Conservation (phyloP, 164 flowering plant species). For the Chimonanthus salicifolius region DNA sequence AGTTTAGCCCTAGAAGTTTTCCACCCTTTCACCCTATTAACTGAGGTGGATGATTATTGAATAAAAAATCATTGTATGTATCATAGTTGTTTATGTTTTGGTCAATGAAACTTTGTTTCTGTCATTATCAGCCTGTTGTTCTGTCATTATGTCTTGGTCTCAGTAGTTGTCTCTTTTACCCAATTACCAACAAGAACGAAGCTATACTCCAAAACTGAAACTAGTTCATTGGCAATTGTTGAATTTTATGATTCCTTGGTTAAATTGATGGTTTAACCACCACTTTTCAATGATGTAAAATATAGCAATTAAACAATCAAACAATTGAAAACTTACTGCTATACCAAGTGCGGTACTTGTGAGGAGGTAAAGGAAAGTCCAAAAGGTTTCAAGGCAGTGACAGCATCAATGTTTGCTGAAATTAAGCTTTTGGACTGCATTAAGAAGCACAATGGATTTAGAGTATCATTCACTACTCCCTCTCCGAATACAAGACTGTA, state of each 20-base stretch:
- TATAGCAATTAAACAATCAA: not conserved
- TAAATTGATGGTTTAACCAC: not conserved
- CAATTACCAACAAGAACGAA: not conserved
- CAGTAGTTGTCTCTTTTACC: not conserved
- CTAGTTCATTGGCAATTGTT: not conserved
- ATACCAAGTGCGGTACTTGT: constrained; percentile 77
- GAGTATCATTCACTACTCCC: constrained; percentile 86
- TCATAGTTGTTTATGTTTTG: too few species aligned
- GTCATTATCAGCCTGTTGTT: too few species aligned
- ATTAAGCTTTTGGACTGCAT: constrained; percentile 76
- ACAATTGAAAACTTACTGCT: constrained; percentile 30
- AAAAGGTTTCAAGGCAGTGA: constrained; percentile 37
- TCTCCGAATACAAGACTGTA: constrained; percentile 90
- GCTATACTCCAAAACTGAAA: not conserved
- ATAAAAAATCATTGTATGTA: too few species aligned
- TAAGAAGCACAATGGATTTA: constrained; percentile 85
- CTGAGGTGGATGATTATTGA: too few species aligned
- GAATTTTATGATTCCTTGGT: not conserved
- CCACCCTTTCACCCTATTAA: too few species aligned
- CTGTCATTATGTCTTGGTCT: not conserved
- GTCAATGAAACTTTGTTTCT: too few species aligned
- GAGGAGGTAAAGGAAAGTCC: constrained; percentile 64
- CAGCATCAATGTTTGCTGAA: constrained; percentile 33
- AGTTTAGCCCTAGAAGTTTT: too few species aligned
- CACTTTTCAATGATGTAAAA: not conserved